Evolutionary conservation across 2,329 filamentous ascomycete genomes (phyloP).

Genomic region (Phialophora expanda): DNA sequence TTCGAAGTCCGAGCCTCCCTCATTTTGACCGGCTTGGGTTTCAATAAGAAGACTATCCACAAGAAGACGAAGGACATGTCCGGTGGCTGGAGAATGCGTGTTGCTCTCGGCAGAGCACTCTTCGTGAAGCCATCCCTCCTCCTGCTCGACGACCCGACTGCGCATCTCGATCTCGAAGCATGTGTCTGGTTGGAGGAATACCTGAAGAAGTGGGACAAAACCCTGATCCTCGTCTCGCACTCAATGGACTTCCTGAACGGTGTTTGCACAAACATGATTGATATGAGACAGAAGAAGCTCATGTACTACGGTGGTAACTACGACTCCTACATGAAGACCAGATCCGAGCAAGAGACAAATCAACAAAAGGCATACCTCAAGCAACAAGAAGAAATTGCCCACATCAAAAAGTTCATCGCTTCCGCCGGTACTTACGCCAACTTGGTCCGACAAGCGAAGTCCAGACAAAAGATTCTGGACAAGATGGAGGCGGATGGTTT

Average conservation of each 20-base stretch:
- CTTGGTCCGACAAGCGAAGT: slow-evolving; percentile 98
- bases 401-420: slow-evolving; percentile 99
- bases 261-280: slow-evolving; percentile 97
- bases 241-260: slow-evolving; percentile 99
- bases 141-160: slow-evolving; percentile 95
- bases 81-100: slow-evolving; percentile 99
- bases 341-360: slow-evolving; percentile 91
- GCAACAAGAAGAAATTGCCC: slow-evolving; percentile 97
- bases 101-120: slow-evolving; percentile 93
- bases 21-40: slow-evolving; percentile 97
- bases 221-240: slow-evolving; percentile 94
- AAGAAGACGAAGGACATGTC: slow-evolving; percentile 99
- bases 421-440: slow-evolving; percentile 99
- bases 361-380: slow-evolving; percentile 99
- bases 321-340: slow-evolving; percentile 96
- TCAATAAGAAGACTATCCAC: slow-evolving; percentile 97
- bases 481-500: slow-evolving; percentile 99
- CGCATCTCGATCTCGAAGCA: slow-evolving; percentile 98
- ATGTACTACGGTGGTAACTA: slow-evolving; percentile 99
- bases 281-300: slow-evolving; percentile 89
- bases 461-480: slow-evolving; percentile 98
- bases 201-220: slow-evolving; percentile 99
- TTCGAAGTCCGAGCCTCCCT: slow-evolving; percentile 94
- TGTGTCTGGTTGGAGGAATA: slow-evolving; percentile 99
- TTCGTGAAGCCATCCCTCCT: slow-evolving; percentile 98